Percentiles rank a stretch among this genome's conserved stretches.
Conservation (phyloP, 2,329 filamentous ascomycete genomes). For the Ophiostoma montium region DNA sequence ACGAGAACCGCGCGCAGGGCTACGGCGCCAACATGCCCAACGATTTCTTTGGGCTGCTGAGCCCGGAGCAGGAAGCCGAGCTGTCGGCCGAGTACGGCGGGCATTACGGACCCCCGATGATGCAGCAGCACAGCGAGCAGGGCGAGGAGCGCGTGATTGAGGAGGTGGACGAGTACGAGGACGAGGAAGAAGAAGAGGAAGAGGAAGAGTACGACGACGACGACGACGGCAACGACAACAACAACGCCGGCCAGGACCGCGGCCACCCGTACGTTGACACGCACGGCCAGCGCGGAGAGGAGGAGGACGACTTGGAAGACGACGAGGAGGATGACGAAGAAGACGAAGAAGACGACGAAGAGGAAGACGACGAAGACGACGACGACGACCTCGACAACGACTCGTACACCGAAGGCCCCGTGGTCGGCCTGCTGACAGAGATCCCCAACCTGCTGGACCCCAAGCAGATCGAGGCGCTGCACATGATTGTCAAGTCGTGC, state of each 20-base stretch:
- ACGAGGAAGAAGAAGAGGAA: constrained; percentile 17
- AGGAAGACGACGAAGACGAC: constrained; percentile 19
- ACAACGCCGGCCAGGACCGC: constrained; percentile 15
- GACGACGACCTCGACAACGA: constrained; percentile 51
- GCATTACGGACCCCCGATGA: background rate
- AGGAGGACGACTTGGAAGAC: constrained; percentile 21
- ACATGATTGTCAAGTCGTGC: constrained; percentile 94
- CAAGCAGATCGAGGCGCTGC: constrained; percentile 86
- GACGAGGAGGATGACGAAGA: constrained; percentile 20
- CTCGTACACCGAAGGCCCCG: constrained; percentile 63
- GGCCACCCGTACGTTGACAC: constrained; percentile 26
- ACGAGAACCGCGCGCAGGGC: constrained; percentile 22
- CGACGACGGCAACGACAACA: constrained; percentile 1
- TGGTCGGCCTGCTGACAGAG: constrained; percentile 77
- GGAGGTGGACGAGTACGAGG: constrained; percentile 18
- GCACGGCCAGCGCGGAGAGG: constrained; percentile 17
- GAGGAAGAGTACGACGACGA: constrained; percentile 8
- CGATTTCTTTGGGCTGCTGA: constrained; percentile 25
- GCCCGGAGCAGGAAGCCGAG: constrained; percentile 16
- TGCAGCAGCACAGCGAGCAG: constrained; percentile 7
- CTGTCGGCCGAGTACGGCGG: constrained; percentile 9
- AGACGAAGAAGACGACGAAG: constrained; percentile 7
- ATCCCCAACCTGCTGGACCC: constrained; percentile 89
- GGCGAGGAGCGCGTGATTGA: constrained; percentile 21
- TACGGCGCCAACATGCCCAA: constrained; percentile 6